phyloP scores from a whole-genome alignment of 306 rosid genomes.

The Cucurbita moschata region DNA sequence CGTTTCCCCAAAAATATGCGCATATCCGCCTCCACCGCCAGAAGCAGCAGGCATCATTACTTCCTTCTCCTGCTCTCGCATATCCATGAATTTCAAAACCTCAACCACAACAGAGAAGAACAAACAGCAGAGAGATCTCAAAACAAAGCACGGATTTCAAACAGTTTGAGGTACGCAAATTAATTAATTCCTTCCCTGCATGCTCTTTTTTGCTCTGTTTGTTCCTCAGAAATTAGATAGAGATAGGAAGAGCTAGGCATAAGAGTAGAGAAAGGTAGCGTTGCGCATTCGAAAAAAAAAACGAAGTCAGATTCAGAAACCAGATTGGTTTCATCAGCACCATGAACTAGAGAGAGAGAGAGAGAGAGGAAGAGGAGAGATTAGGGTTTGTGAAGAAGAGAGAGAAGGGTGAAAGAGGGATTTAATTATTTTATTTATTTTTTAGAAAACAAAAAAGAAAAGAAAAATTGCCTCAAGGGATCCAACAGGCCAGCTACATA shows the following conservation, averaged over 20 bases:
- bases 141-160: neutral
- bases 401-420: neutral
- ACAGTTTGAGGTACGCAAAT: neutral
- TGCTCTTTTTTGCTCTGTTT: neutral
- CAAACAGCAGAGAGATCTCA: neutral
- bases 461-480: slow-evolving; percentile 15
- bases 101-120: neutral
- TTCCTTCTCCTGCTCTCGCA: slow-evolving; percentile 25
- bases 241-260: neutral
- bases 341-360: neutral
- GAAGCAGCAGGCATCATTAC: slow-evolving; percentile 19
- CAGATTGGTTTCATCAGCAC: neutral
- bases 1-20: slow-evolving; percentile 1
- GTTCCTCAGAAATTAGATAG: neutral
- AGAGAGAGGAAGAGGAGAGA: neutral
- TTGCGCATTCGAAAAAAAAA: neutral
- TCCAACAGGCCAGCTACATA: slow-evolving; percentile 13
- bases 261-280: neutral
- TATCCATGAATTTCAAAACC: slow-evolving; percentile 14
- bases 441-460: neutral
- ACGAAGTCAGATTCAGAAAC: neutral
- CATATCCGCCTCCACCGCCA: neutral
- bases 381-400: neutral
- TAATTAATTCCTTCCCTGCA: neutral
- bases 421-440: neutral